Evolutionary conservation across 306 rosid genomes (phyloP), one percentile per base, ranked within the genome.

Genomic region (Trichosanthes truncata): DNA sequence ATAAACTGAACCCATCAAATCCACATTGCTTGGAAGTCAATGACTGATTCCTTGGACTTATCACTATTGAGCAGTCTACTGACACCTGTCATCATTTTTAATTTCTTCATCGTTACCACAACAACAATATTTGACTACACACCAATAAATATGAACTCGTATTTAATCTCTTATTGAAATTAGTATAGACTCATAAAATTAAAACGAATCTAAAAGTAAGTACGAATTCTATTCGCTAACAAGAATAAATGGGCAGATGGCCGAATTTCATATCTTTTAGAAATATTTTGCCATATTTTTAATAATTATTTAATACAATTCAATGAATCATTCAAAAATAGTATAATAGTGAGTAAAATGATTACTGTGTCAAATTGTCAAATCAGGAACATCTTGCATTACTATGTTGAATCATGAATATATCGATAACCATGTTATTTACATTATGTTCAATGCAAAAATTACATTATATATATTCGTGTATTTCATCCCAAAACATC

Each of bases 41-140:
- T 76, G 97, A 86, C 81, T 92, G 97, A 86, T 95, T 92, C 88
- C 87, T 95, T 87, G 97, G 98, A 89, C 98, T 95, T 77, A 92
- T 91, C 83, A 85, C 97, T 56, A 95, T 89, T 13, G 93, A 94
- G 87, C 97, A 95, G 87, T 95, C 95, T 91, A 92, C 97, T 1
- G 97, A 95, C 0, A 93, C 98, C 98, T 95, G 96, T 79, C 60
- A 43, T 12, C 33, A 4, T 3, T 40, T 67, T n/a, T 29, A 74
- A 31, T 36, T 61, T 66, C n/a, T 31, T 84, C n/a, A n/a, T n/a
- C n/a, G 6, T 51, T 6, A 17, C 18, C 7, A 49, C 9, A 60
- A 6, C 18, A 25, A 59, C 31, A 9, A 60, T 26, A 25, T 59
- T 59, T 62, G 10, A 33, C 11, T 62, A 60, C 23, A 33, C 23